Evolutionary conservation across 2,329 filamentous ascomycete genomes (phyloP).

Genomic region (Nothopassalora personata): DNA sequence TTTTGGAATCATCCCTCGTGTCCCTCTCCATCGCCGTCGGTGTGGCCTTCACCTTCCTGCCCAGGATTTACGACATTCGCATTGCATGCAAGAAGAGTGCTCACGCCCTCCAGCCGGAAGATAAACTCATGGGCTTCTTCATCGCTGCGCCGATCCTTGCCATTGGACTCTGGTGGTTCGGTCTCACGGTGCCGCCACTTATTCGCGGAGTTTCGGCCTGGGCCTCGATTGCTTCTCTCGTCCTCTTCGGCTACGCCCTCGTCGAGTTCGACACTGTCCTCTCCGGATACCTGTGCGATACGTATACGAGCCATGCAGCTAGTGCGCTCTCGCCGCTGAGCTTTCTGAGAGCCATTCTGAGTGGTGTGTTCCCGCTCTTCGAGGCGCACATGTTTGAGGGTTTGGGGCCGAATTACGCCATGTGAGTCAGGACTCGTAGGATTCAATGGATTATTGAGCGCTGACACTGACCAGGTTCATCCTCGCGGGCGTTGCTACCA

Average conservation of each 20-base stretch:
- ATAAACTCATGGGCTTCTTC: slow-evolving; percentile 46
- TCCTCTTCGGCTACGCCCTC: slow-evolving; percentile 44
- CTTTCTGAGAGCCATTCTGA: slow-evolving; percentile 38
- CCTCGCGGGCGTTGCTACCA: slow-evolving; percentile 40
- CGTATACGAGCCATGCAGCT: slow-evolving; percentile 42
- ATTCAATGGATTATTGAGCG: neutral
- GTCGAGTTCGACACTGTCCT: slow-evolving; percentile 44
- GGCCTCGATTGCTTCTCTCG: slow-evolving; percentile 27
- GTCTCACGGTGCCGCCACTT: slow-evolving; percentile 45
- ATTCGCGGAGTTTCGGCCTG: slow-evolving; percentile 26
- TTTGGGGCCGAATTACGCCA: slow-evolving; percentile 27
- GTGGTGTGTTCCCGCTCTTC: slow-evolving; percentile 39
- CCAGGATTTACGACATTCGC: slow-evolving; percentile 40
- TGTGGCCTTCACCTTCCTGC: slow-evolving; percentile 39
- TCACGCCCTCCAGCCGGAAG: slow-evolving; percentile 37
- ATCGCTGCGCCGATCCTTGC: slow-evolving; percentile 43
- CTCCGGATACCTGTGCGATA: slow-evolving; percentile 43
- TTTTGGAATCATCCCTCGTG: slow-evolving; percentile 43
- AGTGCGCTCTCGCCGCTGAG: slow-evolving; percentile 42
- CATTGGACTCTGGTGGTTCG: slow-evolving; percentile 43
- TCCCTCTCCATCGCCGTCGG: slow-evolving; percentile 60
- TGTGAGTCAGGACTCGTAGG: slow-evolving; percentile 3
- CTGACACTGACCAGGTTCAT: slow-evolving; percentile 32
- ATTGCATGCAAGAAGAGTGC: slow-evolving; percentile 27
- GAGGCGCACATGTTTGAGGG: slow-evolving; percentile 37